These are phyloP conservation scores for Chlorella vulgaris DNA, from an alignment of 139 green algal genomes.

Conservation along the genomic window DNA sequence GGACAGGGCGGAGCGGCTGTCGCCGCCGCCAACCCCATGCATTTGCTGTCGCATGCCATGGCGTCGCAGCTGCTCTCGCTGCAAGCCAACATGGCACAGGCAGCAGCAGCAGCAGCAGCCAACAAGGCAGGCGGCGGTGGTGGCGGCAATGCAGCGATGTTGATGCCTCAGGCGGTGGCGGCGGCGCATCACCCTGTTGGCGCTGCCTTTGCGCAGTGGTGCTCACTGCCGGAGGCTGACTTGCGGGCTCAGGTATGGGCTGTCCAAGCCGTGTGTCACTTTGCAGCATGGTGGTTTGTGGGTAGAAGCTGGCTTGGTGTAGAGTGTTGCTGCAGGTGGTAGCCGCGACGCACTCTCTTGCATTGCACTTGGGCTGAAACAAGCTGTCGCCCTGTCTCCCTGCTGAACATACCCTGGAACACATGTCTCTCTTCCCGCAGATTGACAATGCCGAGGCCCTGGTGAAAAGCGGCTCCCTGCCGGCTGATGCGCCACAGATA, in stretches of 20 bases:
- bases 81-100: constrained; percentile 31
- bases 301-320: not conserved
- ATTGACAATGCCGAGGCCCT: constrained; percentile 28
- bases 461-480: not conserved
- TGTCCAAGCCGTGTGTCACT: not conserved
- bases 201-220: not conserved
- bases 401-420: too few species aligned
- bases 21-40: constrained; percentile 38
- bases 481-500: constrained; percentile 10
- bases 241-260: constrained; percentile 25
- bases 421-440: not conserved
- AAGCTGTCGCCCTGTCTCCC: not conserved
- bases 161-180: not conserved
- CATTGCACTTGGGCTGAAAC: too few species aligned
- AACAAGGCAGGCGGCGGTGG: not conserved
- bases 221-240: constrained; percentile 28
- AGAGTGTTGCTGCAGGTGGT: too few species aligned
- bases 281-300: too few species aligned
- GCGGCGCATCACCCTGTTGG: constrained; percentile 1
- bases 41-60: constrained; percentile 44
- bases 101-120: constrained; percentile 10
- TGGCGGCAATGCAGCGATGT: not conserved
- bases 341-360: too few species aligned
- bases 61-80: constrained; percentile 40
- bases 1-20: not conserved